Evolutionary conservation across 352 stramenopile species (phyloP), one percentile per base, ranked within the genome.

Genomic region (Phytophthora fragariae): DNA sequence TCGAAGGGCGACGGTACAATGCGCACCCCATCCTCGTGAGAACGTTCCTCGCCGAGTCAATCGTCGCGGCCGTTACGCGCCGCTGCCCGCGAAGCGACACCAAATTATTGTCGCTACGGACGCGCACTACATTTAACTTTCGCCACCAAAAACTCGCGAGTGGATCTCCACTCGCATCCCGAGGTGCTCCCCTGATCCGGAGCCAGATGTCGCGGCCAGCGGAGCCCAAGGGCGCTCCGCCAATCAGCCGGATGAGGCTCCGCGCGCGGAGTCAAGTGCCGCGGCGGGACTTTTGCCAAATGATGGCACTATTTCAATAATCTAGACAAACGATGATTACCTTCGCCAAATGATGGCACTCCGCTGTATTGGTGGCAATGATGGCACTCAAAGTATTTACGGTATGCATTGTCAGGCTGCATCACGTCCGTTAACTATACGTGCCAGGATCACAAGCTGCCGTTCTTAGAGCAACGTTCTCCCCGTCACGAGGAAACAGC

Each of bases 11-110:
- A 73, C n/a, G 27, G 64, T 76, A 29, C 57, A 5, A 1, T 14
- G 2, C 31, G 29, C 15, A 21, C 55, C 65, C 70, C 33, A 73
- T 76, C 65, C 31, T 68, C 44, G n/a, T 65, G 56, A 64, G 68
- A 75, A 75, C 62, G 50, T 75, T 75, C 68, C 62, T 24, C 9
- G n/a, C 44, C 61, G 29, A 75, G 62, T 62, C 68, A 75, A 70
- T 46, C 65, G 70, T 65, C 56, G 46, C 60, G 59, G 33, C 44
- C 17, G 65, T 75, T 75, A 65, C 62, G 39, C 47, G 15, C 31
- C 54, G 53, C 5, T 68, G 47, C 41, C 8, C 9, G 39, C 62
- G 57, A 79, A 72, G 39, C 62, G 67, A 66, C 67, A 68, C 62
- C 71, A 74, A 76, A 75, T 50, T 69, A 66, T 66, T 69, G 68